These are phyloP conservation scores for Adenanthera pavonina DNA, from an alignment of 306 rosid species.

Conservation along the genomic window DNA sequence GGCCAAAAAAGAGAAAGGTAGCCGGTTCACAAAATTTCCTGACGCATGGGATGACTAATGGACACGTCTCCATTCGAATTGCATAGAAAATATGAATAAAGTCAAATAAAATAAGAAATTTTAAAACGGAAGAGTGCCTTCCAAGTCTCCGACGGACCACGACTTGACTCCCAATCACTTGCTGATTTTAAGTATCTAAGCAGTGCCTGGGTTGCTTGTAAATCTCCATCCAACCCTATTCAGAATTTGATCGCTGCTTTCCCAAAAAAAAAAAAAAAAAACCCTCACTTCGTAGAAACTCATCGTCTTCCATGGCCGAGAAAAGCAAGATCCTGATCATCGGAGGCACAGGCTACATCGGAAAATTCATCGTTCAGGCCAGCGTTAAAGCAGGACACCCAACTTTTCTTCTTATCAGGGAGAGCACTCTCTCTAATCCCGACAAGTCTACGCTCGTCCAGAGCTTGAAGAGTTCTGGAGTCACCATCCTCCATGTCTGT, in stretches of 20 bases:
- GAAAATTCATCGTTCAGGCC: conserved; percentile 49
- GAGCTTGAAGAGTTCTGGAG: conserved; percentile 42
- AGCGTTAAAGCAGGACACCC: conserved; percentile 51
- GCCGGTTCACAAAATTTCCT: no score
- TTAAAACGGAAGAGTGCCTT: no score
- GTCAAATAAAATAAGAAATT: no score
- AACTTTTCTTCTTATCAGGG: conserved; percentile 47
- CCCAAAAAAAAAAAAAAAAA: no score
- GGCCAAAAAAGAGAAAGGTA: no score
- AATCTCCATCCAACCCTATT: background rate
- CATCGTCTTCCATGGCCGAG: conserved; percentile 36
- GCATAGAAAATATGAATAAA: no score
- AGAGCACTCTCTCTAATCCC: conserved; percentile 42
- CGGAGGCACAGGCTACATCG: conserved; percentile 48
- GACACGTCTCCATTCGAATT: no score
- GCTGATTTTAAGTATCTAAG: background rate
- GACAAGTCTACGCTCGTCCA: conserved; percentile 44
- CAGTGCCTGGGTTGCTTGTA: background rate
- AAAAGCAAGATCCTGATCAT: conserved; percentile 46
- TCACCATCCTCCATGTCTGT: conserved; percentile 35
- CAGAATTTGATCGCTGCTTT: background rate
- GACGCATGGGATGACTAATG: no score
- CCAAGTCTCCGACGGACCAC: no score
- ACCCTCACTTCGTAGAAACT: background rate
- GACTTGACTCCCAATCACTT: no score